Evolutionary conservation across 1,139 yeast genomes (phyloP), one percentile per base, ranked within the genome.

Genomic region (Scheffersomyces illinoinensis): DNA sequence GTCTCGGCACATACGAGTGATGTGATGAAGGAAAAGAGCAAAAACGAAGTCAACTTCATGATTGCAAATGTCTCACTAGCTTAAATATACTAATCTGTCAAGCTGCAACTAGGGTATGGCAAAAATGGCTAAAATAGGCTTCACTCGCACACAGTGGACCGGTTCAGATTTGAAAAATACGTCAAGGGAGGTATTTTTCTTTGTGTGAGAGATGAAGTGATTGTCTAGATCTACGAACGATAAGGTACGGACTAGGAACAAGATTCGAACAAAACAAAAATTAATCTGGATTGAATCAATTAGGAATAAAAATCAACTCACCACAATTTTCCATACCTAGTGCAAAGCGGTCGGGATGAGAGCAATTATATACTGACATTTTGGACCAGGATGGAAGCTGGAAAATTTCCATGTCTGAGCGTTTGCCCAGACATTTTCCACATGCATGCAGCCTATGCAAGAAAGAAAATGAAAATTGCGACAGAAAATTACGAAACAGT

Each of bases 1-100:
- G 91, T 87, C 59, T 82, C 78, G 7, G 90, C 91, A 24, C 63
- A 57, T 48, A 64, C 71, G 24, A 64, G 53, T 60, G 64, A 57
- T 53, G 64, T 63, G 54, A 68, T 62, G 57, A 64, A 55, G 46
- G 68, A 61, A 58, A 65, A 57, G 58, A 67, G 58, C 55, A 69
- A 60, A 55, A 68, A 64, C 52, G 66, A 59, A 53, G 62, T 56
- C 23, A 68, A 61, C 64, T 65, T 67, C 73, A 69, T 69, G 51
- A 24, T n/a, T 48, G 51, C 18, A 20, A 33, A 33, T 33, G 17
- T 4, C 17, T 33, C 43, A 10, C 26, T 48, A 20, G 51, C 21
- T 48, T 48, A 48, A 20, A 48, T 24, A 26, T 48, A 48, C n/a
- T 48, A 48, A 48, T 48, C 24, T 48, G 51, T 48, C n/a, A 48